Base-by-base conservation (phyloP, 1,139 yeast species). In the Hansenula sp. region DNA sequence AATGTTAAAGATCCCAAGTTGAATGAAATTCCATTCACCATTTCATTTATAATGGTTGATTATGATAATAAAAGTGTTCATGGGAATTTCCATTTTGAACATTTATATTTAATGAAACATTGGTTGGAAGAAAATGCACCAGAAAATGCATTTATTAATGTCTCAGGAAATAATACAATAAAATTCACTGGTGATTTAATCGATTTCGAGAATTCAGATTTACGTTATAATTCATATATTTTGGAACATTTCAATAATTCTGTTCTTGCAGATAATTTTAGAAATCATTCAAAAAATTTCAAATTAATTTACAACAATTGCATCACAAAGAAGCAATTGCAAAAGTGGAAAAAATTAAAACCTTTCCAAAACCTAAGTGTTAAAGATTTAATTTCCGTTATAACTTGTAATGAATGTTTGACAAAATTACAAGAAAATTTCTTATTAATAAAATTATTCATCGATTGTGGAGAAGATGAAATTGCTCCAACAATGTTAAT, bases 151-250 rank as follows among this genome's bases (percentile, higher is more conserved):
- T 3, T 36, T 8, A 28, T 28, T 12, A 36, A 36, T 18, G 3
- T 18, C 5, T n/a, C 38, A 28, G 18, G 33, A 3, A 28, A 28
- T 25, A 37, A 30, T 7, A 29, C 21, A n/a, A 5, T 38, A 11
- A 16, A 25, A 25, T 38, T 40, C 15, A 33, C 28, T 17, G 37
- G 41, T 12, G 16, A 28, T 16, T 12, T 40, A 3, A 42, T 51
- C 11, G 56, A 52, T 33, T 55, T 55, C 39, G 53, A 51, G 29
- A 38, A 44, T 2, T 31, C 30, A 19, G 59, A 55, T 36, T 18
- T 55, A 27, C 40, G 55, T n/a, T 54, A 37, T 29, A 38, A 39
- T 6, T 41, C 50, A n/a, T 8, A 18, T 16, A 16, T 40, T 11
- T 24, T 38, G 15, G 33, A 43, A n/a, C 34, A 13, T 10, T 40